phyloP scores from a whole-genome alignment of 1,284 basidiomycete genomes.

The Malassezia japonica region DNA sequence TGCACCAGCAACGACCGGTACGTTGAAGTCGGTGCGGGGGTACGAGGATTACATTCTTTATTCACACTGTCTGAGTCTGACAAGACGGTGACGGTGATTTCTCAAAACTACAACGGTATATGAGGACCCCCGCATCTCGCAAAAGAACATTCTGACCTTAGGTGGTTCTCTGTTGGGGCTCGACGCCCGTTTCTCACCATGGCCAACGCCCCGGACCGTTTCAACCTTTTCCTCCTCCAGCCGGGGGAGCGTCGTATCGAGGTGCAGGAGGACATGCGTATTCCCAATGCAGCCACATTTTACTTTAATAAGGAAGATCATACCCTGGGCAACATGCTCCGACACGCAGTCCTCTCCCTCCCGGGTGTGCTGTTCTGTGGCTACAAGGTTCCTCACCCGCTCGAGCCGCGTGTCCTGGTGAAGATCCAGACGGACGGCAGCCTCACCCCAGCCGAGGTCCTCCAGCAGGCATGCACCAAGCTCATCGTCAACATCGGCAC shows the following conservation, averaged over 20 bases:
- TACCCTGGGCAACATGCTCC: constrained; percentile 88
- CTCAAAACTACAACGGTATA: constrained; percentile 48
- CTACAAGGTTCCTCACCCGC: constrained; percentile 92
- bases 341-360: constrained; percentile 54
- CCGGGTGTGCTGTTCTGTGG: constrained; percentile 70
- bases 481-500: constrained; percentile 65
- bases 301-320: constrained; percentile 94
- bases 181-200: constrained; percentile 12
- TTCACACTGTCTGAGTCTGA: constrained; percentile 42
- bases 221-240: constrained; percentile 79
- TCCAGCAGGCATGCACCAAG: constrained; percentile 73
- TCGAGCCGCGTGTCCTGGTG: constrained; percentile 83
- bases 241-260: constrained; percentile 87
- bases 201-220: constrained; percentile 76
- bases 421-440: constrained; percentile 91
- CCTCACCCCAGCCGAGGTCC: constrained; percentile 68
- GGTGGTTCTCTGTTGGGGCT: neutral
- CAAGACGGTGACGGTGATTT: constrained; percentile 23
- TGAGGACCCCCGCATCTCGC: constrained; percentile 21
- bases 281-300: constrained; percentile 90
- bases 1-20: constrained; percentile 4
- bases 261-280: constrained; percentile 87
- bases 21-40: neutral
- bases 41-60: constrained; percentile 36
- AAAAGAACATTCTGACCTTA: neutral